These are phyloP conservation scores for Ottelia alismoides DNA, from an alignment of 106 monocot genomes.

Conservation along the genomic window DNA sequence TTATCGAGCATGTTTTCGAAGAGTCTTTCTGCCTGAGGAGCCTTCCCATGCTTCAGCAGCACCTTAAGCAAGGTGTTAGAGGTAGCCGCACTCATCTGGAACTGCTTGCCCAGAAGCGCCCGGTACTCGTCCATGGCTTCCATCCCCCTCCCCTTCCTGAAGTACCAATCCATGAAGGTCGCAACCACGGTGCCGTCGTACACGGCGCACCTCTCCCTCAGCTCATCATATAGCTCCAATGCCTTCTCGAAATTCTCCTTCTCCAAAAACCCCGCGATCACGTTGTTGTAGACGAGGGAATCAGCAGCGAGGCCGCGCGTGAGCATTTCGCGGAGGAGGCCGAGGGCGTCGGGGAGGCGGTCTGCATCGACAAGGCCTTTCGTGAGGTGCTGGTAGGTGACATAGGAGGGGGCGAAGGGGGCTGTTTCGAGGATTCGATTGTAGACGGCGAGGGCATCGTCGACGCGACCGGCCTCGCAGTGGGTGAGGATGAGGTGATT, in stretches of 20 bases:
- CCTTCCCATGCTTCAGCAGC: too few relatives aligned
- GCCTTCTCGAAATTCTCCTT: background rate
- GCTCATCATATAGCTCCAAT: constrained; percentile 5
- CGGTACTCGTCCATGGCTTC: constrained; percentile 1
- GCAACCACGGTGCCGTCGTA: constrained; percentile 12
- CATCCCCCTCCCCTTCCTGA: background rate
- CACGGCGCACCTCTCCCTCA: constrained; percentile 6
- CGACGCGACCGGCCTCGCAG: too few relatives aligned
- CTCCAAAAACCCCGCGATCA: background rate
- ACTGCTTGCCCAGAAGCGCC: background rate
- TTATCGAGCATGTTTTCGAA: constrained; percentile 6
- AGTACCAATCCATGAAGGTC: background rate
- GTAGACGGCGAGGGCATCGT: too few relatives aligned
- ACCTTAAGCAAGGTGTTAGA: background rate
- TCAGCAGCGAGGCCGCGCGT: background rate
- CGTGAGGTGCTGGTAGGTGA: constrained; percentile 4
- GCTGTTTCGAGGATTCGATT: background rate
- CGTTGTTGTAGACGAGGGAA: background rate
- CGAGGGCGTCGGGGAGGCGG: too few relatives aligned
- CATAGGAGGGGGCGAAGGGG: constrained; percentile 2
- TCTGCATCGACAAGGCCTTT: too few relatives aligned
- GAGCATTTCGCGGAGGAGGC: constrained; percentile 1
- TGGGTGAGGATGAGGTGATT: background rate
- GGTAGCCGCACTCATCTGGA: background rate
- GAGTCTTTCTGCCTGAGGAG: background rate